These are phyloP conservation scores for Fusarium sp. DNA, from an alignment of 2,329 filamentous ascomycete genomes.

Conservation along the genomic window DNA sequence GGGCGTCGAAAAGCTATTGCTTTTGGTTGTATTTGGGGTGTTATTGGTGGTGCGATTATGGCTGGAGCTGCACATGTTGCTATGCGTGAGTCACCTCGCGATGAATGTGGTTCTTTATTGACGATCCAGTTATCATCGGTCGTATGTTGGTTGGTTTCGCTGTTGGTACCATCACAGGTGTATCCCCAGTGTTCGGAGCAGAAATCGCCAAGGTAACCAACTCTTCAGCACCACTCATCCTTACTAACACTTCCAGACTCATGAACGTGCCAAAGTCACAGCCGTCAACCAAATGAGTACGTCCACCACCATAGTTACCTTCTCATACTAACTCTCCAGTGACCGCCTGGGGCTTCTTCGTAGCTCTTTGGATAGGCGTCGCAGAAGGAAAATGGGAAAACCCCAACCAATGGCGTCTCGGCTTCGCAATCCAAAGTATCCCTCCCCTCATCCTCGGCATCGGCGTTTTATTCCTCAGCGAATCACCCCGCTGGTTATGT, in stretches of 20 bases:
- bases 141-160: constrained; percentile 54
- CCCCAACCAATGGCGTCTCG: constrained; percentile 53
- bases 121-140: constrained; percentile 50
- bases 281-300: constrained; percentile 56
- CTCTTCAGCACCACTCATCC: too few relatives aligned
- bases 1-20: constrained; percentile 54
- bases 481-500: constrained; percentile 53
- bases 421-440: constrained; percentile 52
- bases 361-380: constrained; percentile 54
- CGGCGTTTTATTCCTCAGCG: constrained; percentile 51
- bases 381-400: constrained; percentile 54
- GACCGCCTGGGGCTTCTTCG: constrained; percentile 56
- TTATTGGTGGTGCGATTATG: constrained; percentile 54
- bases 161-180: constrained; percentile 55
- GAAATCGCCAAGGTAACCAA: constrained; percentile 51
- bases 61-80: constrained; percentile 54
- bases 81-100: constrained; percentile 48
- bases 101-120: accelerated
- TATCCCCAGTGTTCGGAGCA: constrained; percentile 55
- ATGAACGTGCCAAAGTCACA: constrained; percentile 54
- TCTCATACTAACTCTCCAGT: constrained; percentile 33
- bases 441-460: constrained; percentile 50
- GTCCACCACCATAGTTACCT: background rate
- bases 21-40: constrained; percentile 55
- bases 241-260: constrained; percentile 33